phyloP scores from a whole-genome alignment of 129 eudicot genomes.

The Saposhnikovia divaricata region DNA sequence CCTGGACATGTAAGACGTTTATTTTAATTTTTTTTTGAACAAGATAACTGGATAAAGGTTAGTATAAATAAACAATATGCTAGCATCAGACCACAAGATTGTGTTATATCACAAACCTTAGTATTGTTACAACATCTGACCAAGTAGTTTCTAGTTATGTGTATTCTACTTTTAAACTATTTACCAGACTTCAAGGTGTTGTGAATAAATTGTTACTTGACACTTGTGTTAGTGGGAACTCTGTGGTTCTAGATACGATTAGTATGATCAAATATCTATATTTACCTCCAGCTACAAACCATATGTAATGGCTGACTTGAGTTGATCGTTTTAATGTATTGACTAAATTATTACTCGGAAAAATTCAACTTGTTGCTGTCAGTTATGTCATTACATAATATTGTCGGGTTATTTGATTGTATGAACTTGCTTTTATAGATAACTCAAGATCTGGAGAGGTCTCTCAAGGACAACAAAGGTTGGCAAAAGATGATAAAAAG shows the following conservation, averaged over 20 bases:
- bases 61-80: not conserved
- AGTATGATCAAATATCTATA: not conserved
- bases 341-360: not conserved
- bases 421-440: conserved; percentile 25
- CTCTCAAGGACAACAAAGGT: conserved; percentile 54
- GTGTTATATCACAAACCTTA: not conserved
- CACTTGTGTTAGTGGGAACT: not conserved
- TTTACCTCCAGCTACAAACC: not conserved
- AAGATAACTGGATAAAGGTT: not conserved
- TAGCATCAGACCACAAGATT: not conserved
- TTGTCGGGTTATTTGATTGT: conserved; percentile 3
- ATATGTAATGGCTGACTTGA: not conserved
- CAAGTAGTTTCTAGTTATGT: not conserved
- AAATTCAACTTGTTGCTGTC: too few relatives aligned
- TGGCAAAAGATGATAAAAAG: conserved; percentile 85
- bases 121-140: not conserved
- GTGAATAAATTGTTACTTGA: not conserved
- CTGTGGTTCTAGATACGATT: not conserved
- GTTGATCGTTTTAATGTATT: not conserved
- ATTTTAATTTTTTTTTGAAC: not conserved
- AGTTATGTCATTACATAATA: not conserved
- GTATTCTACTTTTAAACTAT: not conserved
- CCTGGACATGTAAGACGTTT: conserved; percentile 66
- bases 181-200: not conserved
- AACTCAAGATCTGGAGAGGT: conserved; percentile 57